Percentiles rank a stretch among this genome's conserved stretches.
phyloP scores from a whole-genome alignment of 352 stramenopile genomes.

The Pythium diclinum region DNA sequence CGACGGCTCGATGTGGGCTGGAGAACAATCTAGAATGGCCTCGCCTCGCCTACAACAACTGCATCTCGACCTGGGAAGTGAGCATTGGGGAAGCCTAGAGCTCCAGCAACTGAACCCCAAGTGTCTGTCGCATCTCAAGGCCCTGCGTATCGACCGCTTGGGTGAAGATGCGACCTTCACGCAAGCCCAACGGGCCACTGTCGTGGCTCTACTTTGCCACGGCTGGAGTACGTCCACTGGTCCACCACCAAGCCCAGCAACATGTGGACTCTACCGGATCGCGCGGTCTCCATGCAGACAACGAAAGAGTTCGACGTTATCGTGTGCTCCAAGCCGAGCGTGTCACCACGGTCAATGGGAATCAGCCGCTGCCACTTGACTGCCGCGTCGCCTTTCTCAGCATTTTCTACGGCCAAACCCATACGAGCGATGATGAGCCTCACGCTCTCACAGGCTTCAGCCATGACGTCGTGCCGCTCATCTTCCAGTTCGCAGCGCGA shows the following conservation, averaged over 20 bases:
- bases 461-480: neutral
- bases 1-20: too few species aligned
- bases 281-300: neutral
- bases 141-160: neutral
- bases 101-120: too few species aligned
- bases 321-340: neutral
- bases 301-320: neutral
- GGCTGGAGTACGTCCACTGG: neutral
- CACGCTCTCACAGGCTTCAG: neutral
- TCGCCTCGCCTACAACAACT: too few species aligned
- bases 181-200: neutral
- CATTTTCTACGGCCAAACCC: neutral
- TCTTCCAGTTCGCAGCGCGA: neutral
- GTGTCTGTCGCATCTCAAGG: neutral
- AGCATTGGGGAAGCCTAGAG: too few species aligned
- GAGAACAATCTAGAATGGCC: too few species aligned
- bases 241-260: neutral
- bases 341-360: neutral
- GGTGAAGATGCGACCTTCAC: neutral
- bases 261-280: neutral
- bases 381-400: neutral
- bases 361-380: neutral
- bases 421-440: neutral
- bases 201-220: neutral
- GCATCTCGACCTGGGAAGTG: too few species aligned